These are phyloP conservation scores for Xylaria polymorpha DNA, from an alignment of 2,329 filamentous ascomycete species.

Conservation along the genomic window DNA sequence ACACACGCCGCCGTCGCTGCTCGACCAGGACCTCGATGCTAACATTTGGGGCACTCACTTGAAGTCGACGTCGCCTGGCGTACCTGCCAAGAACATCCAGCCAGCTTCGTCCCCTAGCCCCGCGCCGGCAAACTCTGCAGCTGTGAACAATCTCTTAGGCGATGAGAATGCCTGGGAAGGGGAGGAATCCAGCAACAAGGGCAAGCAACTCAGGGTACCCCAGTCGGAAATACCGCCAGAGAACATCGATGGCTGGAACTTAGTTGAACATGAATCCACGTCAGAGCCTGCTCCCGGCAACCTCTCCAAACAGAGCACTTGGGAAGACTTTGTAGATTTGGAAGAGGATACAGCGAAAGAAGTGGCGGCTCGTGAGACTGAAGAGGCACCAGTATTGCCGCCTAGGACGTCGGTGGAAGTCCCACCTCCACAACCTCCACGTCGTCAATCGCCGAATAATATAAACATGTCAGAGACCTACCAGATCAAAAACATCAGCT, in stretches of 20 bases:
- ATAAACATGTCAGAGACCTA: conserved; percentile 79
- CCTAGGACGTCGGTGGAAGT: conserved; percentile 49
- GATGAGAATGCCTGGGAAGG: conserved; percentile 65
- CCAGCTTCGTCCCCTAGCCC: conserved; percentile 45
- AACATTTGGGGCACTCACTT: conserved; percentile 55
- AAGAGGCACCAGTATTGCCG: conserved; percentile 54
- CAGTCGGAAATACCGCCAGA: conserved; percentile 40
- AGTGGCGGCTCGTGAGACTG: conserved; percentile 23
- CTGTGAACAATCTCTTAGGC: conserved; percentile 52
- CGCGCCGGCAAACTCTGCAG: conserved; percentile 41
- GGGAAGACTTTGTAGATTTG: conserved; percentile 53
- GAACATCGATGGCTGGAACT: conserved; percentile 61
- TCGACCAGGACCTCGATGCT: conserved; percentile 49
- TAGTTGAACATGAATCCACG: conserved; percentile 58
- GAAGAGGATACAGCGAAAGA: conserved; percentile 47
- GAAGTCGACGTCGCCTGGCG: conserved; percentile 50
- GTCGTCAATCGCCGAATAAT: conserved; percentile 52
- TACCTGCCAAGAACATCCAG: conserved; percentile 53
- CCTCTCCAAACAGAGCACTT: conserved; percentile 53
- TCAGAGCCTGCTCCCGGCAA: conserved; percentile 46
- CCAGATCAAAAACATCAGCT: conserved; percentile 90
- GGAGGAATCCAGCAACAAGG: conserved; percentile 55
- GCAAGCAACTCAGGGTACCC: conserved; percentile 53
- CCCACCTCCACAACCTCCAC: conserved; percentile 52
- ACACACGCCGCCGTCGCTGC: conserved; percentile 44